These are phyloP conservation scores for Grosmannia serpens DNA, from an alignment of 2,329 filamentous ascomycete species.

Conservation along the genomic window DNA sequence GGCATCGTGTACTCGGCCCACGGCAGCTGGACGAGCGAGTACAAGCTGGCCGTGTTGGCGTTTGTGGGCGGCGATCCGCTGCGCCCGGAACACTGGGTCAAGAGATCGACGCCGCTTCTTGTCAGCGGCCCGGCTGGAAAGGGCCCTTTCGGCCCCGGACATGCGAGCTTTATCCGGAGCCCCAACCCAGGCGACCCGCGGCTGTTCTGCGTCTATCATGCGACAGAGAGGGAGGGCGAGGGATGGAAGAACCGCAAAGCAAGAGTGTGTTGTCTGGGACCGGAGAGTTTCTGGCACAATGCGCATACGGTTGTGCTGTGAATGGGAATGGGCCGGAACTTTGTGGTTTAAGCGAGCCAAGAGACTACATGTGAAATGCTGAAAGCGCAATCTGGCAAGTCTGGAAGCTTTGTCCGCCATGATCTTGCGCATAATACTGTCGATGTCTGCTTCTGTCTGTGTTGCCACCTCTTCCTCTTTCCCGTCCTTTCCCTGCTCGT, in stretches of 20 bases:
- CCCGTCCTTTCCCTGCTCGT: no score
- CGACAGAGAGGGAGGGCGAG: conserved; percentile 8
- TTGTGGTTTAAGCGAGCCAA: no score
- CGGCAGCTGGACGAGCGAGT: conserved; percentile 14
- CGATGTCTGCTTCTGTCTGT: no score
- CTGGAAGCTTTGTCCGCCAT: no score
- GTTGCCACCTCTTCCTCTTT: no score
- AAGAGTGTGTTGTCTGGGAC: conserved; percentile 7
- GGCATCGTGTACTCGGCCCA: conserved; percentile 14
- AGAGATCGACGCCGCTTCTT: conserved; percentile 5
- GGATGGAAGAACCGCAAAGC: conserved; percentile 14
- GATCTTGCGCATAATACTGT: no score
- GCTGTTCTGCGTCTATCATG: conserved; percentile 13
- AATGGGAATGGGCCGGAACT: no score
- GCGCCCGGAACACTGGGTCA: conserved; percentile 4
- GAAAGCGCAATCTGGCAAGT: no score
- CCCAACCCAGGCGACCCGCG: conserved; percentile 7
- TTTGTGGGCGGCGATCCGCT: conserved; percentile 11
- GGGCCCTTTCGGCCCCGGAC: conserved; percentile 12
- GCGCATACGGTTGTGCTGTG: conserved; percentile 5
- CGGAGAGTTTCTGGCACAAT: conserved; percentile 7
- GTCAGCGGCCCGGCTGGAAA: not conserved
- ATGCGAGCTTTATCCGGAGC: conserved; percentile 12
- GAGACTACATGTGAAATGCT: no score
- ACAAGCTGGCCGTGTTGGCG: conserved; percentile 11